Evolutionary conservation across 768 basidiomycete species (phyloP), one percentile per base, ranked within the genome.

Genomic region (Cystobasidium onofrii): DNA sequence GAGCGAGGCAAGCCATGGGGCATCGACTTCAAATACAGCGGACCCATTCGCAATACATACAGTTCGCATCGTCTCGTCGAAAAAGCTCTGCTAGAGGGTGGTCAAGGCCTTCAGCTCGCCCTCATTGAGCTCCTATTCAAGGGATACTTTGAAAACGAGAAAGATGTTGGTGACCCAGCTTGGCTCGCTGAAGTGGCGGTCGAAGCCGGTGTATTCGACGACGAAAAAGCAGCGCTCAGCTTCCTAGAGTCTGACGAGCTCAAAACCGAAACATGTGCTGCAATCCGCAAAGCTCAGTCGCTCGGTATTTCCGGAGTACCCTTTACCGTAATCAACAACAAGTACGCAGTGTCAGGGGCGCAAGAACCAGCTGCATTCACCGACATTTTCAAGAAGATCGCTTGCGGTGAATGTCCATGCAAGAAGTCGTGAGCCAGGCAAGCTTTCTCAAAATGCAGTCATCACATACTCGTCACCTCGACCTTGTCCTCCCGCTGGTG

Each of bases 291-390:
- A 61, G 88, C 88, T 46, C 85, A 87, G 67, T 81, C 83, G 50
- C 85, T 87, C 71, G 90, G 90, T 20, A 86, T 92, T 64, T 87
- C 86, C 4, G 90, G 90, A 44, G 89, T 92, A 1, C 90, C 90
- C 9, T 86, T 90, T 83, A 88, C 87, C 31, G 86, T 91, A 33
- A 73, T 75, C 54, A 64, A 71, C 44, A 50, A 62, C 43, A 75
- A 46, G 34, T 75, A 73, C 29, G 74, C 67, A n/a, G 41, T 69
- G 20, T 52, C 50, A 25, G 74, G 74, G 46, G 75, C 78, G 12
- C 78, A 79, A 60, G 78, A 79, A 50, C 64, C 74, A 2, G 75
- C 76, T 41, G 74, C 76, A 25, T 79, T 78, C 67, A 12, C 55
- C 13, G 73, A 76, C 13, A 74, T 78, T 10, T 77, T 78, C 67